A percentile compares a stretch with the other conserved stretches of the same genome.
Evolutionary conservation across 78 protist species (phyloP).

Genomic region (Dictyostelium brefeldianum): DNA sequence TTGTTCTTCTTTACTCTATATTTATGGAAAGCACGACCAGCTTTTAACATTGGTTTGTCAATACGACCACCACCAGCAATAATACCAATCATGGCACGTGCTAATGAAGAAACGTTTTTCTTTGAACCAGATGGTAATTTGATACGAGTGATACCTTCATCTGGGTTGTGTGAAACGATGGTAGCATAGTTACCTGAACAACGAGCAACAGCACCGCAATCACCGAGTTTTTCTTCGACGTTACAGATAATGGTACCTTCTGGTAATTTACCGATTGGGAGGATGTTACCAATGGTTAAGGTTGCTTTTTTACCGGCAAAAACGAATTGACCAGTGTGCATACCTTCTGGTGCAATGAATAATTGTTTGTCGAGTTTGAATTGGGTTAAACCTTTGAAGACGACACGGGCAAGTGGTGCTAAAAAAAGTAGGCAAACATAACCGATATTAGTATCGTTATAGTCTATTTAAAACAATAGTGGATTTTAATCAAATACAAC

Average conservation of each 20-base stretch:
- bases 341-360: conserved; percentile 99
- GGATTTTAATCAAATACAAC: too few relatives aligned
- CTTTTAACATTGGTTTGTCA: conserved; percentile 99
- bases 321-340: conserved; percentile 99
- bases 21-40: conserved; percentile 98
- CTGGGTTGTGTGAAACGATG: conserved; percentile 97
- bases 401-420: conserved; percentile 99
- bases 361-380: conserved; percentile 89
- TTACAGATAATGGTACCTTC: conserved; percentile 99
- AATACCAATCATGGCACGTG: conserved; percentile 99
- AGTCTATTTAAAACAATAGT: too few relatives aligned
- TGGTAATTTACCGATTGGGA: conserved; percentile 96
- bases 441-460: too few relatives aligned
- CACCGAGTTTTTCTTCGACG: conserved; percentile 98
- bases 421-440: conserved; percentile 92
- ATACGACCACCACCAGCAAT: conserved; percentile 99
- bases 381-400: conserved; percentile 96
- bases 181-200: conserved; percentile 98
- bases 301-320: conserved; percentile 97
- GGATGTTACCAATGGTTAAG: conserved; percentile 98
- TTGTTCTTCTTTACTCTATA: conserved; percentile 98
- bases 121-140: conserved; percentile 98
- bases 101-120: conserved; percentile 91
- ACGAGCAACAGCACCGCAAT: conserved; percentile 97
- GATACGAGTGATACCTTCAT: conserved; percentile 95